A percentile compares a stretch with the other conserved stretches of the same genome.
Evolutionary conservation across 2,329 filamentous ascomycete genomes (phyloP).

Genomic region (Aureobasidium vineae): DNA sequence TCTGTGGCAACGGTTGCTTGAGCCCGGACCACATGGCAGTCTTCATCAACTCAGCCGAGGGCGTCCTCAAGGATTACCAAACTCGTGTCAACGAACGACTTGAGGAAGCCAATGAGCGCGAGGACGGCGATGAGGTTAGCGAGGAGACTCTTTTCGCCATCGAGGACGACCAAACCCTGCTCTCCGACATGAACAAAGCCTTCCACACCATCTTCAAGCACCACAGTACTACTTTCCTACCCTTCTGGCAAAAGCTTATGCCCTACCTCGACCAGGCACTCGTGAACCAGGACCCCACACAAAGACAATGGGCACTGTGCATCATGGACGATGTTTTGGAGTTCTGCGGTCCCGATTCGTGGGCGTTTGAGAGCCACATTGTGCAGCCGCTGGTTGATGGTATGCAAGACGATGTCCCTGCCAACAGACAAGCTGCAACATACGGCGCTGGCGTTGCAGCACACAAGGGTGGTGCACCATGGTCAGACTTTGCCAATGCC

Average conservation of each 20-base stretch:
- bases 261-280: constrained; percentile 84
- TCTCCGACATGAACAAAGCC: constrained; percentile 99
- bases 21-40: constrained; percentile 73
- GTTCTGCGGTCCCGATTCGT: constrained; percentile 88
- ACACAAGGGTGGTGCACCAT: constrained; percentile 81
- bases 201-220: constrained; percentile 99
- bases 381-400: constrained; percentile 82
- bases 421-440: constrained; percentile 91
- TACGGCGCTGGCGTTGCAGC: constrained; percentile 96
- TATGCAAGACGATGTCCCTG: constrained; percentile 79
- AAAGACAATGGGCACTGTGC: constrained; percentile 97
- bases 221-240: constrained; percentile 79
- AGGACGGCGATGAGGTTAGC: constrained; percentile 71
- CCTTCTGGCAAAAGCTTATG: constrained; percentile 82
- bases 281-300: constrained; percentile 75
- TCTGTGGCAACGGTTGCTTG: constrained; percentile 81
- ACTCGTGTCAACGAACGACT: constrained; percentile 75
- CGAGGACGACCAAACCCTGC: constrained; percentile 92
- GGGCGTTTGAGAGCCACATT: constrained; percentile 81
- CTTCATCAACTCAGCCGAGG: constrained; percentile 84
- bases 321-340: constrained; percentile 98
- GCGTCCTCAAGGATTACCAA: constrained; percentile 89
- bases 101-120: constrained; percentile 80
- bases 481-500: constrained; percentile 82
- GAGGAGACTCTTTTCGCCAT: constrained; percentile 88